Evolutionary conservation across 106 monocot species (phyloP).

Genomic region (Cymbidium sinense): DNA sequence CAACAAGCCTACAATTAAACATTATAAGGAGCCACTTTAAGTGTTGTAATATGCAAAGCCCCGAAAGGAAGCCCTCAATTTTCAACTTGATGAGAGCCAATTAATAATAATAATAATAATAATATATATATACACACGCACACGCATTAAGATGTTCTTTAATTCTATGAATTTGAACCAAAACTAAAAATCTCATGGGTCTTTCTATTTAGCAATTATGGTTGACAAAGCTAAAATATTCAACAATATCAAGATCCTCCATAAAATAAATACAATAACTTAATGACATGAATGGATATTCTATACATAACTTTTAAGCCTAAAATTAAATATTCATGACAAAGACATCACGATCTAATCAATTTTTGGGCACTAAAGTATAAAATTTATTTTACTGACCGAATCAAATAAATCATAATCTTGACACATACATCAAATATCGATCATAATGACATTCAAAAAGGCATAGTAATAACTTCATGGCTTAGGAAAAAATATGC

Average conservation of each 20-base stretch:
- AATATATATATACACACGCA: not conserved
- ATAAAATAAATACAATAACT: not conserved
- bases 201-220: not conserved
- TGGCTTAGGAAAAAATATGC: not conserved
- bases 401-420: too few species aligned
- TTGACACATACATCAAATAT: too few species aligned
- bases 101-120: not conserved
- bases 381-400: too few species aligned
- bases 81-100: too few species aligned
- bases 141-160: not conserved
- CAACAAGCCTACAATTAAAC: too few species aligned
- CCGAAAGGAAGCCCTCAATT: not conserved
- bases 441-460: not conserved
- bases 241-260: not conserved
- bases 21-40: not conserved
- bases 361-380: too few species aligned
- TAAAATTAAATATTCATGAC: not conserved
- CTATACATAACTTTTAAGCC: not conserved
- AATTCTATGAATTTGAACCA: not conserved
- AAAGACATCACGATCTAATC: not conserved
- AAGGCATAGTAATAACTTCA: not conserved
- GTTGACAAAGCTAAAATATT: not conserved
- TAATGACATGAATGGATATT: not conserved
- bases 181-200: not conserved
- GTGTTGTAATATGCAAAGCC: not conserved